Evolutionary conservation across 179 eudicot species (phyloP).

Genomic region (Camellia oleifera): DNA sequence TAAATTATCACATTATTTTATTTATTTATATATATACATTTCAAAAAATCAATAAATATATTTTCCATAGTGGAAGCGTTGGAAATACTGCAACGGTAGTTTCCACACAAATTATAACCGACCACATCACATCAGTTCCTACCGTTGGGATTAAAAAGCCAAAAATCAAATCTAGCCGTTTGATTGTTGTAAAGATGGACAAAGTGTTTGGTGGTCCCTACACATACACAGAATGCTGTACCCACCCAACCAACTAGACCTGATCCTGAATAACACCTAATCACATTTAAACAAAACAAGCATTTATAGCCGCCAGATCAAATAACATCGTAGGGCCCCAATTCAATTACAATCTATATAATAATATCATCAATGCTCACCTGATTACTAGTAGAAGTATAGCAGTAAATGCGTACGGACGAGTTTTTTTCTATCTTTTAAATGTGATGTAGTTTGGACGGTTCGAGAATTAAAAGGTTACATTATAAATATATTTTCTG

Average conservation of each 20-base stretch:
- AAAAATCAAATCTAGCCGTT: constrained; percentile 14
- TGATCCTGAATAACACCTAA: background rate
- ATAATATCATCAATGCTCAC: background rate
- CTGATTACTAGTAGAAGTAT: background rate
- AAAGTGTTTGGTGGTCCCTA: background rate
- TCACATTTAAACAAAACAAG: background rate
- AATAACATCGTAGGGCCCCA: background rate
- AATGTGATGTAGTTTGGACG: no score
- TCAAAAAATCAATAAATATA: no score
- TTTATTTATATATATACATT: no score
- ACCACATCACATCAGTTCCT: background rate
- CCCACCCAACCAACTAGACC: background rate
- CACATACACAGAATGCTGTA: background rate
- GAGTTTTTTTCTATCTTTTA: no score
- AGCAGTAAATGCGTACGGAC: no score
- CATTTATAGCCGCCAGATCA: background rate
- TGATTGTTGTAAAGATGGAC: background rate
- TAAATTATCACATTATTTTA: no score
- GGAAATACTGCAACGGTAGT: constrained; percentile 3
- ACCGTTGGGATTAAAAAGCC: constrained; percentile 8
- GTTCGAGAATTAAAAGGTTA: no score
- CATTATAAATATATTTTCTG: no score
- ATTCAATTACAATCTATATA: background rate
- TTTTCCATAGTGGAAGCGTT: no score
- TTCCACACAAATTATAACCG: background rate